Evolutionary conservation across 169 alveolate species (phyloP).

Genomic region (Cryptosporidium meleagridis): DNA sequence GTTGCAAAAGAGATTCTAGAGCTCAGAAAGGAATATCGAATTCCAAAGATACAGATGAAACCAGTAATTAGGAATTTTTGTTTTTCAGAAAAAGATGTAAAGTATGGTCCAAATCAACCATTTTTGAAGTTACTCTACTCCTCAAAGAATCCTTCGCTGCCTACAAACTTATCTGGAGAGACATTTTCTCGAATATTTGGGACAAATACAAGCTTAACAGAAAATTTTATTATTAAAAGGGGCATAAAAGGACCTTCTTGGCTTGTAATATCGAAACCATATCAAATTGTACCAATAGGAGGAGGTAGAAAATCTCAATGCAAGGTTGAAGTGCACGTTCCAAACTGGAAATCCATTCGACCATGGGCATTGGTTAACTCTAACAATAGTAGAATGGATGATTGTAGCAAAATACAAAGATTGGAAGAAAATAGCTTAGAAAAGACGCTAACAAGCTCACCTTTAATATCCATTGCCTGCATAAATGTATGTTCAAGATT

Average conservation of each 20-base stretch:
- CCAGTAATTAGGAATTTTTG: slow-evolving; percentile 67
- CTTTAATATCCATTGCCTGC: neutral
- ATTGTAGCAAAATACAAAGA: neutral
- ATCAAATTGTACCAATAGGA: slow-evolving; percentile 54
- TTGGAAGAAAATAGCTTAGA: neutral
- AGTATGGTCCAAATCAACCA: slow-evolving; percentile 70
- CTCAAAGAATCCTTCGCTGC: slow-evolving; percentile 33
- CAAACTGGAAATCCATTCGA: slow-evolving; percentile 59
- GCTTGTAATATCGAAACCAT: slow-evolving; percentile 77
- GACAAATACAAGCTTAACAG: slow-evolving; percentile 76
- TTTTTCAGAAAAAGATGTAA: slow-evolving; percentile 38
- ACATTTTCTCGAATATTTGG: slow-evolving; percentile 79
- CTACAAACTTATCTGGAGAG: slow-evolving; percentile 77
- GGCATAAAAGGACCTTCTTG: slow-evolving; percentile 87
- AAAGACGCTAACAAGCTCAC: neutral
- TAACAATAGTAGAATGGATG: neutral
- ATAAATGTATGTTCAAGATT: slow-evolving; percentile 38
- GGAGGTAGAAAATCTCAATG: slow-evolving; percentile 66
- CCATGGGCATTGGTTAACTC: slow-evolving; percentile 12
- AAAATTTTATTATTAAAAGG: slow-evolving; percentile 81
- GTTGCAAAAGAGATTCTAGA: slow-evolving; percentile 67
- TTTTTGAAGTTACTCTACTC: slow-evolving; percentile 43
- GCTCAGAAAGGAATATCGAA: slow-evolving; percentile 33
- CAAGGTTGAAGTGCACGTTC: slow-evolving; percentile 45
- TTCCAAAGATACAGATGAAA: slow-evolving; percentile 63